Conservation (phyloP, 177 flowering plant genomes). For the Vitis hybrid region DNA sequence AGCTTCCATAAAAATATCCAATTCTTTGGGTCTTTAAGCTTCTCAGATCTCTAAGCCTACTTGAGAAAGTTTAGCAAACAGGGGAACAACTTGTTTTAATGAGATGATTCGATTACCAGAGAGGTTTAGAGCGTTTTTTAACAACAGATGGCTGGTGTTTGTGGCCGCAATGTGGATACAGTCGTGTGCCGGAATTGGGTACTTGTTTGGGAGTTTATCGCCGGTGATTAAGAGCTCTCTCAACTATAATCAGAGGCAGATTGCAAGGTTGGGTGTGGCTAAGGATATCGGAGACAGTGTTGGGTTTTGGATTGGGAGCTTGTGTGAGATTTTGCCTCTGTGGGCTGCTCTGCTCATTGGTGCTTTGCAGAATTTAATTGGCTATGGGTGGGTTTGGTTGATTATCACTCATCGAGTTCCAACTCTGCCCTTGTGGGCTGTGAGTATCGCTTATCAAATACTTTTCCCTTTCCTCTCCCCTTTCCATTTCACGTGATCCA, state of each 20-base stretch:
- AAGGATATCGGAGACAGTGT: constrained; percentile 96
- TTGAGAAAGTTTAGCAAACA: too few species aligned
- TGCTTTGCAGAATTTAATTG: constrained; percentile 78
- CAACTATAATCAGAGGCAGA: constrained; percentile 76
- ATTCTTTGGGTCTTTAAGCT: too few species aligned
- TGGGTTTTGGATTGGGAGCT: constrained; percentile 79
- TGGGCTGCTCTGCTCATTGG: constrained; percentile 90
- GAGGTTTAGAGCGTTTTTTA: constrained; percentile 46
- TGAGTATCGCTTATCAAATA: constrained; percentile 36
- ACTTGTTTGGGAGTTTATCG: constrained; percentile 91
- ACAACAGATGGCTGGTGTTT: constrained; percentile 93
- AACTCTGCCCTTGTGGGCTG: constrained; percentile 86
- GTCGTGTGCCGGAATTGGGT: constrained; percentile 84
- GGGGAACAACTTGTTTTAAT: neutral
- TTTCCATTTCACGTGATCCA: neutral
- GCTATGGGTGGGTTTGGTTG: constrained; percentile 96
- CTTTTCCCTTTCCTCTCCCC: neutral
- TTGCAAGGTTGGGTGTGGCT: constrained; percentile 85
- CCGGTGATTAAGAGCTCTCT: constrained; percentile 80
- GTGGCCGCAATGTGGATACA: constrained; percentile 99
- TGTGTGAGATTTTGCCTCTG: constrained; percentile 78
- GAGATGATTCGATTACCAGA: constrained; percentile 38
- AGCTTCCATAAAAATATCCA: too few species aligned
- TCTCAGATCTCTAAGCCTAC: too few species aligned
- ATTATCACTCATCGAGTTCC: constrained; percentile 71